phyloP scores from a whole-genome alignment of 1,284 basidiomycete species.

The Marasmius fiardii region DNA sequence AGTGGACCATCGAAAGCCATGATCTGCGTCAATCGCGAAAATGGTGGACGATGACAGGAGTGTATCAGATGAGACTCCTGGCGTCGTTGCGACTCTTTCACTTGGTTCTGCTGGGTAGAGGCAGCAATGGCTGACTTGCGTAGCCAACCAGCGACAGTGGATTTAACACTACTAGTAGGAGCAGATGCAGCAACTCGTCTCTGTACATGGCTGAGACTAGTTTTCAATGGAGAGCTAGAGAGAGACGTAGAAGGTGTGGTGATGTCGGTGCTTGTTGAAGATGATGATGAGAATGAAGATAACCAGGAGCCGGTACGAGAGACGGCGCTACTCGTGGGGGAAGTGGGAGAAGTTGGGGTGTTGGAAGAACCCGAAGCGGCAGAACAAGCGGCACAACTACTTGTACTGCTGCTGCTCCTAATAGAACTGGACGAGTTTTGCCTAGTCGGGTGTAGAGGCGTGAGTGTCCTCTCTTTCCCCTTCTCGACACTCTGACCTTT shows the following conservation, averaged over 20 bases:
- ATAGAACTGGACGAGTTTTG: constrained; percentile 12
- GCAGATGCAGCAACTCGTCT: constrained; percentile 20
- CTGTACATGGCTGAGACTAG: constrained; percentile 11
- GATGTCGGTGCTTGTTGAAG: constrained; percentile 37
- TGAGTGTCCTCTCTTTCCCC: constrained; percentile 16
- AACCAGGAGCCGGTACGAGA: constrained; percentile 54
- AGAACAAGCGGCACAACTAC: constrained; percentile 27
- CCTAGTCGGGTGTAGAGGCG: constrained; percentile 9
- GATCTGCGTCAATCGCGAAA: constrained; percentile 13
- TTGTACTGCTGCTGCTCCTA: constrained; percentile 5
- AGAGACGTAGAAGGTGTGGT: constrained; percentile 35
- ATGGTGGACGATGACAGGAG: constrained; percentile 7
- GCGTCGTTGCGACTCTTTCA: background rate
- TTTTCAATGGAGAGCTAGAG: constrained; percentile 12
- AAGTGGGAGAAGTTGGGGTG: constrained; percentile 25
- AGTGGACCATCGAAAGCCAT: constrained; percentile 18
- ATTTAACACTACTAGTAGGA: constrained; percentile 2
- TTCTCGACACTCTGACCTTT: constrained; percentile 40
- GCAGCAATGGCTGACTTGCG: background rate
- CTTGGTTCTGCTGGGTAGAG: background rate
- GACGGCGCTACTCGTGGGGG: constrained; percentile 30
- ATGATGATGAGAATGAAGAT: constrained; percentile 46
- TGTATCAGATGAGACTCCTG: constrained; percentile 2
- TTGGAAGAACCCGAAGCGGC: constrained; percentile 21
- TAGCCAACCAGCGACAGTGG: background rate